These are phyloP conservation scores for Suillus subluteus DNA, from an alignment of 768 basidiomycete genomes.

Conservation along the genomic window DNA sequence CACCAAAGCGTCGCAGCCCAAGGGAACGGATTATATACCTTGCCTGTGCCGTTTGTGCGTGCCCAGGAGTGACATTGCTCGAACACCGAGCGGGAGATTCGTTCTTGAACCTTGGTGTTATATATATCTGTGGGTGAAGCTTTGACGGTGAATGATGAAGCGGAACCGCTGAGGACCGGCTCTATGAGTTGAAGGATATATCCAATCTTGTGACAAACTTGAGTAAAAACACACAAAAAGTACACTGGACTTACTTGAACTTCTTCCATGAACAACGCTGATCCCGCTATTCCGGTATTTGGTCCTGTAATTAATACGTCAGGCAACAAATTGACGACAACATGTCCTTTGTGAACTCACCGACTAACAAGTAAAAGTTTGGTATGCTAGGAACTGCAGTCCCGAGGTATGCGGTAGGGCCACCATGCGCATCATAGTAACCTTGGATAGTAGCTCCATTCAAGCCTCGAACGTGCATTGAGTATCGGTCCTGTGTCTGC, in stretches of 20 bases:
- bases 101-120: conserved; percentile 26
- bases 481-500: conserved; percentile 23
- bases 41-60: conserved; percentile 39
- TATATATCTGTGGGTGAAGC: conserved; percentile 28
- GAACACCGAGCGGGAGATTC: conserved; percentile 25
- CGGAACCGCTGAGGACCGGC: conserved; percentile 29
- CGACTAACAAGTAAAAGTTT: conserved; percentile 37
- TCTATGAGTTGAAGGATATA: conserved; percentile 33
- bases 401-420: conserved; percentile 38
- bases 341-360: conserved; percentile 16
- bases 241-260: conserved; percentile 22
- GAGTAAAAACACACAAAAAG: background rate
- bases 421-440: conserved; percentile 32
- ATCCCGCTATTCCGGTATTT: conserved; percentile 27
- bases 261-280: conserved; percentile 30
- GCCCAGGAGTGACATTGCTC: conserved; percentile 45
- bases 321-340: background rate
- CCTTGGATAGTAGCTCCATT: conserved; percentile 27
- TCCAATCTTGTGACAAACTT: conserved; percentile 22
- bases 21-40: conserved; percentile 43
- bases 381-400: conserved; percentile 39
- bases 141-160: conserved; percentile 27
- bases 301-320: conserved; percentile 21
- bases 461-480: conserved; percentile 27
- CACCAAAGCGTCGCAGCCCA: conserved; percentile 37